Percentiles rank a stretch among this genome's conserved stretches.
These are phyloP conservation scores for Hymenoscyphus fraxineus DNA, from an alignment of 2,329 filamentous ascomycete genomes.

Conservation along the genomic window DNA sequence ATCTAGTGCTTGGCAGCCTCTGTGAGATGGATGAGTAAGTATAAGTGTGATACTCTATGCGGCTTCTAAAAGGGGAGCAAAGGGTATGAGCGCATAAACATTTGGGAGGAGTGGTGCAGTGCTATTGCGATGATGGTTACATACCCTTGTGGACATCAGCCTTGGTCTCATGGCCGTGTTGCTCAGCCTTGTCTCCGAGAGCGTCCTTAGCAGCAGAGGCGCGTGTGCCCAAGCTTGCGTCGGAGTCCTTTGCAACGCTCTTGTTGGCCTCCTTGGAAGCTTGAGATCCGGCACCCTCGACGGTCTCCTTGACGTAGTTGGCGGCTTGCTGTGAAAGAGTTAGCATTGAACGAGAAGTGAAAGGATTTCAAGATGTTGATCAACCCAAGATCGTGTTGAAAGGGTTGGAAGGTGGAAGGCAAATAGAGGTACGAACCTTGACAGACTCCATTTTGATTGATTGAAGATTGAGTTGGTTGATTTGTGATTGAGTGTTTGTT, in stretches of 20 bases:
- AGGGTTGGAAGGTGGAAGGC: neutral
- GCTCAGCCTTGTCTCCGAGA: constrained; percentile 48
- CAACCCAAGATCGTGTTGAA: neutral
- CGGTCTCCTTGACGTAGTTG: constrained; percentile 54
- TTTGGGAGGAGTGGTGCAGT: neutral
- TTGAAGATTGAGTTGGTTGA: constrained; percentile 22
- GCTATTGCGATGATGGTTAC: neutral
- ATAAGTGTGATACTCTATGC: neutral
- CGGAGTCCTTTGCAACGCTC: constrained; percentile 49
- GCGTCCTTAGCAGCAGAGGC: constrained; percentile 50
- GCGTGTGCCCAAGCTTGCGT: constrained; percentile 43
- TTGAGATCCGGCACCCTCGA: constrained; percentile 46
- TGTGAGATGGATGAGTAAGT: constrained; percentile 17
- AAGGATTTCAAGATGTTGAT: neutral
- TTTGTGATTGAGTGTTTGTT: constrained; percentile 18
- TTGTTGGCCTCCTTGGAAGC: constrained; percentile 59
- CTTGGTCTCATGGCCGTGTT: constrained; percentile 47
- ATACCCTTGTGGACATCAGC: constrained; percentile 48
- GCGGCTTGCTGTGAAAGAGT: constrained; percentile 41
- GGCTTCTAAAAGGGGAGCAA: neutral
- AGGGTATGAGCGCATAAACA: neutral
- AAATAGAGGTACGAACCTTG: constrained; percentile 27
- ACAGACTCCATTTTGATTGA: constrained; percentile 36
- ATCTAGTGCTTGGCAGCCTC: constrained; percentile 37
- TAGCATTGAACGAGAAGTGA: neutral